Percentiles rank a stretch among this genome's conserved stretches.
Evolutionary conservation across 768 basidiomycete species (phyloP).

Genomic region (Lentinus tigrinus): DNA sequence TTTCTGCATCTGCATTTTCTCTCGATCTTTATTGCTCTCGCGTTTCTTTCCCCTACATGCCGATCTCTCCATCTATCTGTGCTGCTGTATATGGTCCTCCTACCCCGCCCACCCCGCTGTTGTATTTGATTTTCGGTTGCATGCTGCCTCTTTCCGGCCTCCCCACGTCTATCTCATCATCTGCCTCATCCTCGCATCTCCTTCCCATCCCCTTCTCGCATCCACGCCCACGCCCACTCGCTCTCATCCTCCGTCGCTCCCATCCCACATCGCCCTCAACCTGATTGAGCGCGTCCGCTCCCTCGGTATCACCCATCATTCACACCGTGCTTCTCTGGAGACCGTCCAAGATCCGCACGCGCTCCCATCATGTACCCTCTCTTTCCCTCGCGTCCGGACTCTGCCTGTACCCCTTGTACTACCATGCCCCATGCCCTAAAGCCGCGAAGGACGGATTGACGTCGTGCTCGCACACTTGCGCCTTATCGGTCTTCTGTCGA

Average conservation of each 20-base stretch:
- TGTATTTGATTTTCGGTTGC: background rate
- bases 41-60: background rate
- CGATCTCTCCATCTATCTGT: background rate
- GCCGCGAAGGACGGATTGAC: background rate
- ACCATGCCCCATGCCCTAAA: background rate
- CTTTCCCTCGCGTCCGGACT: background rate
- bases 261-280: background rate
- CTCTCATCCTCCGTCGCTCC: background rate
- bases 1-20: background rate
- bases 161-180: constrained; percentile 6
- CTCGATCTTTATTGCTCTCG: background rate
- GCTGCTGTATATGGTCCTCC: background rate
- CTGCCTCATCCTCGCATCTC: background rate
- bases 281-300: background rate
- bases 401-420: background rate
- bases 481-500: background rate
- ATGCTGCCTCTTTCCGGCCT: constrained; percentile 1
- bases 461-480: background rate
- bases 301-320: background rate
- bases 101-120: background rate
- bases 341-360: background rate
- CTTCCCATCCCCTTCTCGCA: too few species aligned
- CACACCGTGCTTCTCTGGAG: background rate
- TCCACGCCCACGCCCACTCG: background rate
- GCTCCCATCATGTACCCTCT: background rate